Base-by-base conservation (phyloP, 2,329 filamentous ascomycete species). In the Achaetomium macrosporum region DNA sequence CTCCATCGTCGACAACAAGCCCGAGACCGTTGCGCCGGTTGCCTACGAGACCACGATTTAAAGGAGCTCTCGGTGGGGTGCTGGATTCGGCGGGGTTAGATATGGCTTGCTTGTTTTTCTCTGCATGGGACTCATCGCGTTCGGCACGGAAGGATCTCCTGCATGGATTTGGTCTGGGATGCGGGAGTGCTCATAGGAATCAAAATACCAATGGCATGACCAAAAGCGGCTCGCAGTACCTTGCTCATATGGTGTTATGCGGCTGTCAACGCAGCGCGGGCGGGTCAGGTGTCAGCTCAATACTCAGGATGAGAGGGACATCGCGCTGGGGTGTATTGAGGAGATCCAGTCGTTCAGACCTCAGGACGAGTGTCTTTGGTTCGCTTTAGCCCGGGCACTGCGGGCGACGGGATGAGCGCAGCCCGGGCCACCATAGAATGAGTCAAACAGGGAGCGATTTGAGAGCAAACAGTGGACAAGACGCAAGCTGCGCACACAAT, bases 11-110 rank as follows among this genome's bases (percentile, higher is more conserved):
- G 86, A 90, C 72, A 88, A 89, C 79, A 81, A 84, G 72, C 90
- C 91, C 61, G 90, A 96, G 85, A 96, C 88, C 66, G 84, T 97
- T 69, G 84, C 85, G 60, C 90, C 92, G 66, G 82, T 97, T 67
- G 77, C 93, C 69, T 99, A 97, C 85, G 93, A 97, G 83, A 99
- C 93, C 68, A 92, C 89, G 71, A 97, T 99, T 76, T 99, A 93
- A 84, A 63, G 59, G 54, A 56, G 16, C 11, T 49, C 42, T 57
- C 55, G 54, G 45, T 8, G 42, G 42, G 48, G 45, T 57, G 51
- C 45, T 56, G 55, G 52, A 49, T 55, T 49, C 36, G 57, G 56
- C 55, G 57, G 55, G 56, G 60, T 60, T 59, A 59, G 58, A 58
- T 56, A 57, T 56, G 62, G 59, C 56, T 65, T 65, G 64, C 60